Conservation (phyloP, 768 basidiomycete genomes). For the Hortiboletus flavorubellus region DNA sequence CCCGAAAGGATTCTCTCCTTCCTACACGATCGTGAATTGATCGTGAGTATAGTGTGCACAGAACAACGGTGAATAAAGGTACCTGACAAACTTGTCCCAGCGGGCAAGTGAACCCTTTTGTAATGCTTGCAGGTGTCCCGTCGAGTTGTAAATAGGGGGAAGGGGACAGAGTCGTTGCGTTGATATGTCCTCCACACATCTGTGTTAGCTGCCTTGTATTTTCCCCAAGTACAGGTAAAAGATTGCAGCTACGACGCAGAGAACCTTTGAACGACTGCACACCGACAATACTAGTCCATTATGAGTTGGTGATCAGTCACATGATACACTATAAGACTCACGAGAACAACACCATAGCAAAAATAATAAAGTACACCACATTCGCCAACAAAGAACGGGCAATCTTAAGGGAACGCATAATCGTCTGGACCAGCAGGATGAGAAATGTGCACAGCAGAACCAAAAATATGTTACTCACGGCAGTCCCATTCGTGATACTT, state of each 20-base stretch:
- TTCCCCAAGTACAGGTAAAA: slow-evolving; percentile 55
- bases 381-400: slow-evolving; percentile 86
- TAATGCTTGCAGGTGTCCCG: slow-evolving; percentile 34
- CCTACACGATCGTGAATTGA: slow-evolving; percentile 35
- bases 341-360: slow-evolving; percentile 88
- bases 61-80: slow-evolving; percentile 11
- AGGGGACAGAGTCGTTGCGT: slow-evolving; percentile 49
- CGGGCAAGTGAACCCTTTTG: slow-evolving; percentile 91
- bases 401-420: slow-evolving; percentile 88
- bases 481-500: slow-evolving; percentile 87
- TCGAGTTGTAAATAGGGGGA: slow-evolving; percentile 41
- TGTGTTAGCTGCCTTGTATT: slow-evolving; percentile 46
- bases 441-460: slow-evolving; percentile 4
- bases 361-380: slow-evolving; percentile 88
- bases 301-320: background rate
- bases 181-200: slow-evolving; percentile 79
- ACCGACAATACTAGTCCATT: slow-evolving; percentile 66
- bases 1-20: slow-evolving; percentile 60
- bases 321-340: slow-evolving; percentile 32
- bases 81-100: slow-evolving; percentile 81
- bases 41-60: background rate
- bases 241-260: slow-evolving; percentile 59
- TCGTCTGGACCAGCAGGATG: slow-evolving; percentile 46
- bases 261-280: slow-evolving; percentile 92
- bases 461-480: slow-evolving; percentile 46